Conservation (phyloP, 2,329 filamentous ascomycete genomes). For the Monascus ruber region DNA sequence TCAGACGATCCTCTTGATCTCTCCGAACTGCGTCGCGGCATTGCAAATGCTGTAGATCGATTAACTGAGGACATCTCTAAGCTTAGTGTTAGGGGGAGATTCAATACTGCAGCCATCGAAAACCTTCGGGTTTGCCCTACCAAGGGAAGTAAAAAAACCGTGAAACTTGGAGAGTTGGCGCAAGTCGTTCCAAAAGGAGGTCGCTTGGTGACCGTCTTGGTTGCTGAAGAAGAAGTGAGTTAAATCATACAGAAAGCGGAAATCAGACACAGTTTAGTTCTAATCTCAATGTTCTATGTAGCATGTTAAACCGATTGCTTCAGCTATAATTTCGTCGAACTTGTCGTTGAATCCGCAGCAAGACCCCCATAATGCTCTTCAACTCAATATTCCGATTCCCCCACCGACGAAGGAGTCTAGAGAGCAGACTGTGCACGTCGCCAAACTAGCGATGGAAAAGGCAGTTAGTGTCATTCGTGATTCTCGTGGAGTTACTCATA, state of each 20-base stretch:
- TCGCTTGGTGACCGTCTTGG: conserved; percentile 49
- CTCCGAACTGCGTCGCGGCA: conserved; percentile 43
- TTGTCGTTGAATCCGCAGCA: conserved; percentile 33
- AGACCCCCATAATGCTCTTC: conserved; percentile 32
- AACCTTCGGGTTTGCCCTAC: conserved; percentile 47
- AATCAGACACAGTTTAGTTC: neutral
- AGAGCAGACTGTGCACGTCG: conserved; percentile 27
- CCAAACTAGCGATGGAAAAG: conserved; percentile 33
- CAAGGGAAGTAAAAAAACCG: conserved; percentile 41
- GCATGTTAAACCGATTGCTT: conserved; percentile 35
- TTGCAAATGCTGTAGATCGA: conserved; percentile 43
- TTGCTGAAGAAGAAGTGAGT: conserved; percentile 52
- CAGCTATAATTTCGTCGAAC: conserved; percentile 31
- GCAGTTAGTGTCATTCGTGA: conserved; percentile 29
- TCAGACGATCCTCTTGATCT: conserved; percentile 50
- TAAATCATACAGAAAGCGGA: neutral
- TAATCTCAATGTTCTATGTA: conserved; percentile 7
- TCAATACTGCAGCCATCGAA: conserved; percentile 53
- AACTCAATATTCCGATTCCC: conserved; percentile 35
- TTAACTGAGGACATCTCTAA: conserved; percentile 53
- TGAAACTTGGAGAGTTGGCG: conserved; percentile 50
- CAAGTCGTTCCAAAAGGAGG: conserved; percentile 56
- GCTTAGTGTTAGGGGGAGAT: conserved; percentile 49
- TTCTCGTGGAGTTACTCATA: conserved; percentile 33
- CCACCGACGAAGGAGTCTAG: conserved; percentile 37